Conservation (phyloP, 192 early-diverging fungal species). For the Backusella circina region DNA sequence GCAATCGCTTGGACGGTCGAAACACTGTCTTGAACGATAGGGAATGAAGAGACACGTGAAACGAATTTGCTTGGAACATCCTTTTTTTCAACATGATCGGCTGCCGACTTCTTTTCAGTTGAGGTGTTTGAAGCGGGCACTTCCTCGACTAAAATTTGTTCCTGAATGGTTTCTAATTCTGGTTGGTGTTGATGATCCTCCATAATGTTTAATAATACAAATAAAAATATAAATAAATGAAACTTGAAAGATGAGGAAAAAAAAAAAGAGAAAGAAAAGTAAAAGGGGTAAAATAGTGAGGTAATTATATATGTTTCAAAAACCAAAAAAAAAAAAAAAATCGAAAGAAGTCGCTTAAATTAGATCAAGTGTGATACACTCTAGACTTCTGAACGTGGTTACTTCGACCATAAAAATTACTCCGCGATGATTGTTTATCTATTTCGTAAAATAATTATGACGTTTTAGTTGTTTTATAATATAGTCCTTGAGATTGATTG, state of each 20-base stretch:
- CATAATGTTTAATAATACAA: not conserved
- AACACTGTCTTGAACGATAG: constrained; percentile 29
- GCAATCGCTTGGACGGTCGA: constrained; percentile 25
- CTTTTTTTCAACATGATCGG: not conserved
- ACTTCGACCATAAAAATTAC: not conserved
- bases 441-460: not conserved
- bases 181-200: not conserved
- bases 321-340: not conserved
- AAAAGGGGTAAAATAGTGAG: not conserved
- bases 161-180: not conserved
- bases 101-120: not conserved
- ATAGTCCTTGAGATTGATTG: not conserved
- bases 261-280: not conserved
- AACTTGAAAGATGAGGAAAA: not conserved
- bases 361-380: not conserved
- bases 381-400: constrained; percentile 9
- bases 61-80: constrained; percentile 19
- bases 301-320: not conserved
- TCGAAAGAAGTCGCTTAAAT: not conserved
- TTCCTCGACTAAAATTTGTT: not conserved
- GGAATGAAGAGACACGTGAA: constrained; percentile 32
- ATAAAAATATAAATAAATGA: not conserved
- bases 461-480: not conserved
- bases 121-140: not conserved
- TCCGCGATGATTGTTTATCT: not conserved